Evolutionary conservation across 768 basidiomycete genomes (phyloP).

Genomic region (Cantharellus cinnabarinus): DNA sequence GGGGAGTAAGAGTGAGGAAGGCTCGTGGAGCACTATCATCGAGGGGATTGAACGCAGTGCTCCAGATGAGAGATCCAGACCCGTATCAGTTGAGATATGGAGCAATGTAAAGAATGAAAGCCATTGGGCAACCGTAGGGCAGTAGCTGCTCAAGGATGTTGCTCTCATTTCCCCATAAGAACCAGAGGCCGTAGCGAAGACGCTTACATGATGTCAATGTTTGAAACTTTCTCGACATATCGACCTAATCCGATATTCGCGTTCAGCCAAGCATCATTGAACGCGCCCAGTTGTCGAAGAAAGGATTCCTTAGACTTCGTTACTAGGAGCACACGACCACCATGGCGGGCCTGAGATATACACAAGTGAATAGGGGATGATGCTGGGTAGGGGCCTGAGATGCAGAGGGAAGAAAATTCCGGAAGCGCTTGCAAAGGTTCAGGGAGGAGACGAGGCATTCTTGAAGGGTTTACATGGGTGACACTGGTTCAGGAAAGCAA

Average conservation of each 20-base stretch:
- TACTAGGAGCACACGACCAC: neutral
- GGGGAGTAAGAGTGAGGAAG: neutral
- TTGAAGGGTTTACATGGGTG: too few species aligned
- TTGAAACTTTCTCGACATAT: neutral
- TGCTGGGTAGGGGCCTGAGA: neutral
- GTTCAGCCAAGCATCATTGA: neutral
- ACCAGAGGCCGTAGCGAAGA: neutral
- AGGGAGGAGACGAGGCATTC: too few species aligned
- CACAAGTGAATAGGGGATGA: neutral
- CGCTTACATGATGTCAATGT: neutral
- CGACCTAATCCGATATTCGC: neutral
- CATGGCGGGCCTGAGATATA: neutral
- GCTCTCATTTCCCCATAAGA: neutral
- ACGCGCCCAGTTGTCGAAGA: neutral
- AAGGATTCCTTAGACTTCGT: neutral
- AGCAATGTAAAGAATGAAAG: neutral
- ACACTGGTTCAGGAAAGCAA: too few species aligned
- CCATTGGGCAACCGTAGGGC: neutral
- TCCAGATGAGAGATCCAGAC: neutral
- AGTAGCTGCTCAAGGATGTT: neutral
- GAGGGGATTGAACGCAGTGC: neutral
- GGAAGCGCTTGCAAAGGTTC: neutral
- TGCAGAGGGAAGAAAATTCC: neutral
- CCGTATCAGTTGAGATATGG: neutral
- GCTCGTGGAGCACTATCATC: neutral